Conservation (phyloP, 164 flowering plant species). For the Magnolia sinica region DNA sequence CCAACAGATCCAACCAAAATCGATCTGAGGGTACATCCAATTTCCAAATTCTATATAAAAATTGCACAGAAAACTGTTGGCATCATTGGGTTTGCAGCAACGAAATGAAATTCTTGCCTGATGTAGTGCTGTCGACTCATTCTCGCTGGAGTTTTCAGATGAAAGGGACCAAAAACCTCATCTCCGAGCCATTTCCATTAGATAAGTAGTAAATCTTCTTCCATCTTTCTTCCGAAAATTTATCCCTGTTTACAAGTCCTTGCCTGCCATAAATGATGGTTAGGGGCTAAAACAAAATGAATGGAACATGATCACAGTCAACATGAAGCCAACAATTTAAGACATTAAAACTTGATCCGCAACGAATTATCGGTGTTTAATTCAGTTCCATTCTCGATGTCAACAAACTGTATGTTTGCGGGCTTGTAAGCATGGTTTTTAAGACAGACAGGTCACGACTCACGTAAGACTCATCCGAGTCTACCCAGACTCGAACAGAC, state of each 20-base stretch:
- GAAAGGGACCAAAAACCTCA: slow-evolving; percentile 69
- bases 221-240: slow-evolving; percentile 82
- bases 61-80: too few species aligned
- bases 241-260: slow-evolving; percentile 65
- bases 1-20: too few species aligned
- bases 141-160: slow-evolving; percentile 19
- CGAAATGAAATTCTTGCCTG: background rate
- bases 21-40: too few species aligned
- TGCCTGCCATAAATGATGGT: slow-evolving; percentile 49
- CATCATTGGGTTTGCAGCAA: background rate
- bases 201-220: slow-evolving; percentile 75
- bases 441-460: too few species aligned
- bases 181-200: slow-evolving; percentile 90
- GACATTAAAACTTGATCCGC: background rate
- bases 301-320: background rate
- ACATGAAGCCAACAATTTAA: background rate
- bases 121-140: too few species aligned
- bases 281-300: background rate
- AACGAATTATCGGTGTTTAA: background rate
- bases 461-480: too few species aligned
- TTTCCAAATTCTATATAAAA: too few species aligned
- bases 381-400: background rate
- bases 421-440: too few species aligned
- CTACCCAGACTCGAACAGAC: too few species aligned
- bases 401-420: background rate